Conservation (phyloP, 306 rosid genomes). For the Vigna nakashimae region DNA sequence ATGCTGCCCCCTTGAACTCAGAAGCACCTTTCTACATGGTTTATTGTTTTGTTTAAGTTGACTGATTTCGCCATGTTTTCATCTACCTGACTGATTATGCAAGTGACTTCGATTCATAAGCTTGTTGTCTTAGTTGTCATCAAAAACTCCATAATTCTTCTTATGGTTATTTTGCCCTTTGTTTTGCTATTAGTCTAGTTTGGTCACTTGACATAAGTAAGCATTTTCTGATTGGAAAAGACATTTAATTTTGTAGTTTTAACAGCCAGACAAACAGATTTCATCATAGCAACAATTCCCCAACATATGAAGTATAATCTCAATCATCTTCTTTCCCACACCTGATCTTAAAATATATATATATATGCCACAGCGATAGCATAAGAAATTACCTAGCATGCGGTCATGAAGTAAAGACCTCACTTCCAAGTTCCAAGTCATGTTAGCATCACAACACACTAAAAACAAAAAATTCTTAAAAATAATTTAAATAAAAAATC, state of each 20-base stretch:
- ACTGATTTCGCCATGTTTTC: not conserved
- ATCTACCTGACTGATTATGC: not conserved
- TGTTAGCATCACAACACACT: conserved; percentile 11
- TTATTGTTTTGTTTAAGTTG: not conserved
- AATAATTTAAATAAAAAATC: too few species aligned
- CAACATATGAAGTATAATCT: not conserved
- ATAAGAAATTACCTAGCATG: conserved; percentile 20
- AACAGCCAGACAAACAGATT: conserved; percentile 26
- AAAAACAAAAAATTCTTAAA: too few species aligned
- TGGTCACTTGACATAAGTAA: conserved; percentile 25
- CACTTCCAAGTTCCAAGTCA: conserved; percentile 30
- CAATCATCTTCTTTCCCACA: not conserved
- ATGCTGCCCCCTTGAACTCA: conserved; percentile 1
- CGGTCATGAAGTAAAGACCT: conserved; percentile 32
- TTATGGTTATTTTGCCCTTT: conserved; percentile 2
- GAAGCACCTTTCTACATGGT: not conserved
- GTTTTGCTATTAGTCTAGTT: conserved; percentile 11
- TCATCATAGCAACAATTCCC: conserved; percentile 27
- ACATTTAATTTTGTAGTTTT: conserved; percentile 24
- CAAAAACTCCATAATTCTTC: not conserved
- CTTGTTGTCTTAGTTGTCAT: conserved; percentile 9
- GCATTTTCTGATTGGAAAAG: not conserved
- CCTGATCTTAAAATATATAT: not conserved
- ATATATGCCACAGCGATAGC: not conserved
- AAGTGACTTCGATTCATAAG: not conserved